Conservation (phyloP, 2,329 filamentous ascomycete species). For the Phaeosphaeria sp. region DNA sequence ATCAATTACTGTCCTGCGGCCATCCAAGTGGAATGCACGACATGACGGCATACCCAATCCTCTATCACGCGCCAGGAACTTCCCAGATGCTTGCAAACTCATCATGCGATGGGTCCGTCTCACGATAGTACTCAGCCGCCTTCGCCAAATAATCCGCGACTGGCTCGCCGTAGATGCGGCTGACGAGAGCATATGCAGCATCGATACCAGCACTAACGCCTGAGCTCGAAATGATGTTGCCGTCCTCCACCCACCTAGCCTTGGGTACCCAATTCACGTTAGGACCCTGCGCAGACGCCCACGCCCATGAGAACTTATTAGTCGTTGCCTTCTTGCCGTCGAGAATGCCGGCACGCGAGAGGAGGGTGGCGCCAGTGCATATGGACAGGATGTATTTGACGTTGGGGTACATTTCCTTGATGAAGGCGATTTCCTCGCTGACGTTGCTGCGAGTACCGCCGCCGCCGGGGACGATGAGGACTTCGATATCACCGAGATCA, state of each 20-base stretch:
- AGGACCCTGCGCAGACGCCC: conserved; percentile 55
- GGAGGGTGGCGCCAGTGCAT: conserved; percentile 68
- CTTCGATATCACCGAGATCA: conserved; percentile 56
- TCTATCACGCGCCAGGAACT: conserved; percentile 12
- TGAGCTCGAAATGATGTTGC: conserved; percentile 70
- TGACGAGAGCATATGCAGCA: conserved; percentile 63
- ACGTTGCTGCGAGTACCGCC: conserved; percentile 52
- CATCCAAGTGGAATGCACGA: neutral
- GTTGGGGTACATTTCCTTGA: conserved; percentile 56
- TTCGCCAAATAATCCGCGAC: conserved; percentile 57
- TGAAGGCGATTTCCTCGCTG: conserved; percentile 55
- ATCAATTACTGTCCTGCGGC: neutral
- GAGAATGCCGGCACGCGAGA: conserved; percentile 66
- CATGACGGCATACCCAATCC: neutral
- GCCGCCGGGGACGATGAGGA: conserved; percentile 71
- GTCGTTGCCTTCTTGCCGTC: conserved; percentile 68
- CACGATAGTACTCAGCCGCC: conserved; percentile 63
- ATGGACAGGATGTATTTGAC: conserved; percentile 66
- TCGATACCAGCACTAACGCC: conserved; percentile 70
- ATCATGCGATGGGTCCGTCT: conserved; percentile 58
- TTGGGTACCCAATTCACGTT: conserved; percentile 62
- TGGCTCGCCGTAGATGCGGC: conserved; percentile 60
- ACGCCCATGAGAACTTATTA: conserved; percentile 65
- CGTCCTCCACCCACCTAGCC: conserved; percentile 69
- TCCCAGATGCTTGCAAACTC: conserved; percentile 58